Evolutionary conservation across 1,284 basidiomycete genomes (phyloP).

Genomic region (Tilletia setariae): DNA sequence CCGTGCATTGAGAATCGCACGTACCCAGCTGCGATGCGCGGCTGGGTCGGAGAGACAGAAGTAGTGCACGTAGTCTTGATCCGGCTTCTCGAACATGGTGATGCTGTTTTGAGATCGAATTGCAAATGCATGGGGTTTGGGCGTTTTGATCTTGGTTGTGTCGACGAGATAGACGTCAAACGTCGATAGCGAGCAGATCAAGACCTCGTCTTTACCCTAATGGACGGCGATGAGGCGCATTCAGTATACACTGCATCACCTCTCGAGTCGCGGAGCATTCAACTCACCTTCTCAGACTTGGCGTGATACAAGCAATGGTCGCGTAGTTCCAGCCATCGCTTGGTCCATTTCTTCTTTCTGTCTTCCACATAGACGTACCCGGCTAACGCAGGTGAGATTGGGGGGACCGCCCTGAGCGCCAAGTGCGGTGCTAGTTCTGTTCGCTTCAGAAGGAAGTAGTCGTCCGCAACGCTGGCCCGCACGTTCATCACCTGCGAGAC

Average conservation of each 20-base stretch:
- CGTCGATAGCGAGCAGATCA: slow-evolving; percentile 43
- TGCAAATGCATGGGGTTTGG: slow-evolving; percentile 48
- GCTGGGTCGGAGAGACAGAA: slow-evolving; percentile 43
- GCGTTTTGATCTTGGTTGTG: slow-evolving; percentile 32
- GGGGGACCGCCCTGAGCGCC: slow-evolving; percentile 36
- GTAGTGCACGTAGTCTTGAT: slow-evolving; percentile 47
- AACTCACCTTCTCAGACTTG: slow-evolving; percentile 45
- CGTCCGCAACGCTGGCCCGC: slow-evolving; percentile 30
- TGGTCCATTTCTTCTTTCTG: slow-evolving; percentile 46
- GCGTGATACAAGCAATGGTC: slow-evolving; percentile 49
- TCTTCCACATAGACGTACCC: slow-evolving; percentile 49
- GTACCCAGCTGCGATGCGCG: slow-evolving; percentile 51
- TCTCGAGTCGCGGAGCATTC: neutral
- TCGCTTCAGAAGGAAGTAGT: slow-evolving; percentile 46
- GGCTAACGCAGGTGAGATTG: slow-evolving; percentile 38
- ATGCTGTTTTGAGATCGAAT: slow-evolving; percentile 39
- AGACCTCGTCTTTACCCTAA: slow-evolving; percentile 43
- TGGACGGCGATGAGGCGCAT: neutral
- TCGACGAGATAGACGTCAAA: slow-evolving; percentile 50
- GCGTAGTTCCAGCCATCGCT: slow-evolving; percentile 51
- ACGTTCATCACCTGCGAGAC: slow-evolving; percentile 39
- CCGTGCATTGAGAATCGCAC: slow-evolving; percentile 42
- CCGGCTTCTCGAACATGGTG: slow-evolving; percentile 44
- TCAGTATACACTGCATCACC: neutral
- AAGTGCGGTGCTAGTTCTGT: slow-evolving; percentile 44